Conservation (phyloP, 192 early-diverging fungal genomes). For the Coemansia sp. region DNA sequence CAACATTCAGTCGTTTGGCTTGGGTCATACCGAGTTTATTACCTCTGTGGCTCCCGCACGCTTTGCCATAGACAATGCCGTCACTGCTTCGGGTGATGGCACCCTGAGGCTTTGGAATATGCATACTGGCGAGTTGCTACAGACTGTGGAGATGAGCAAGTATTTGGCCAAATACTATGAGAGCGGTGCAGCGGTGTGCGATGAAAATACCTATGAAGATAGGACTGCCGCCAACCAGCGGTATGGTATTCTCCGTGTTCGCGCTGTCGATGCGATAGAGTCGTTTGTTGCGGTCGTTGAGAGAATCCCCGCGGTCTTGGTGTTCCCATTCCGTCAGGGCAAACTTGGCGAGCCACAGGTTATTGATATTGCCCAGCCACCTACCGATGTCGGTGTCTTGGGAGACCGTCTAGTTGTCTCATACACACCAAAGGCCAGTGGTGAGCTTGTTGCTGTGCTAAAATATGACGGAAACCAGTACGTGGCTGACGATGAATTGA, state of each 20-base stretch:
- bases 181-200: constrained; percentile 20
- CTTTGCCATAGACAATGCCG: constrained; percentile 57
- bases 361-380: constrained; percentile 25
- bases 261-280: constrained; percentile 14
- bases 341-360: constrained; percentile 12
- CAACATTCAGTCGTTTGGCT: constrained; percentile 84
- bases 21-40: constrained; percentile 87
- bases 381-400: constrained; percentile 31
- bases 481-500: constrained; percentile 9
- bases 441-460: constrained; percentile 7
- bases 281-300: constrained; percentile 39
- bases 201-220: constrained; percentile 29
- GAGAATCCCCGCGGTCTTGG: constrained; percentile 32
- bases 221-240: constrained; percentile 29
- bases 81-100: constrained; percentile 86
- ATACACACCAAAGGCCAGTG: constrained; percentile 6
- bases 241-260: constrained; percentile 47
- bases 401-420: constrained; percentile 30
- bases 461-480: background rate
- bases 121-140: constrained; percentile 60
- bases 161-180: constrained; percentile 29
- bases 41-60: constrained; percentile 63
- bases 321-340: constrained; percentile 22
- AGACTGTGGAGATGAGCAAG: constrained; percentile 62
- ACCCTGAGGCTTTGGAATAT: constrained; percentile 77